Base-by-base conservation (phyloP, 768 basidiomycete genomes). In the Pisolithus orientalis region DNA sequence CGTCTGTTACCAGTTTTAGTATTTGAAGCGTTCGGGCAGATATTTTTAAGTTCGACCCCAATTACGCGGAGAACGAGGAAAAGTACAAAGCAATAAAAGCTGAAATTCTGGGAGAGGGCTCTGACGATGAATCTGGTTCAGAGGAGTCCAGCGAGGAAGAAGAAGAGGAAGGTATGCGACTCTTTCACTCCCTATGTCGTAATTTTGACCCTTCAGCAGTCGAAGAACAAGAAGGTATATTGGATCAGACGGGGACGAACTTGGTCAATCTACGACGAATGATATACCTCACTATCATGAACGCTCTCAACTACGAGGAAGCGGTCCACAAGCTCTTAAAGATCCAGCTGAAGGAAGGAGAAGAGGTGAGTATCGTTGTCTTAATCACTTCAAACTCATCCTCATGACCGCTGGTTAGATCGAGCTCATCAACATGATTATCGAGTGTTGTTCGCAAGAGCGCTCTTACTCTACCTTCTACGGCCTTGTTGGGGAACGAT, bases 361-460 rank as follows among this genome's bases (percentile, higher is more conserved):
- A 96, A 69, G 96, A 99, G 84, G 94, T 95, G 63, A 50, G 74
- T 69, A 47, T 14, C 2, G 32, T 47, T 21, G 44, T 6, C 16
- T 13, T 53, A 8, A 40, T 6, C n/a, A n/a, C 39, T 11, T 25
- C 31, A 31, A 27, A 1, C 28, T 47, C 17, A 49, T 42, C 49
- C 17, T 17, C 8, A 31, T 51, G 39, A 46, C 25, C 44, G 4
- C 51, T 14, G 24, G 34, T n/a, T 62, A 96, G 92, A 88, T 92
- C 60, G 95, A 97, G 67, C 71, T 99, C 53, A 83, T 90, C 67
- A 97, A 98, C 77, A 99, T 99, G 96, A 82, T 99, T 56, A 90
- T 99, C 69, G 95, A 98, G 63, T 99, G 96, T 87, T 98, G 96
- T 68, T 98, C 96, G 2, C 96, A 99, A 74, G 96, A 98, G 68